These are phyloP conservation scores for Spiromastix sp. DNA, from an alignment of 2,329 filamentous ascomycete species.

Conservation along the genomic window DNA sequence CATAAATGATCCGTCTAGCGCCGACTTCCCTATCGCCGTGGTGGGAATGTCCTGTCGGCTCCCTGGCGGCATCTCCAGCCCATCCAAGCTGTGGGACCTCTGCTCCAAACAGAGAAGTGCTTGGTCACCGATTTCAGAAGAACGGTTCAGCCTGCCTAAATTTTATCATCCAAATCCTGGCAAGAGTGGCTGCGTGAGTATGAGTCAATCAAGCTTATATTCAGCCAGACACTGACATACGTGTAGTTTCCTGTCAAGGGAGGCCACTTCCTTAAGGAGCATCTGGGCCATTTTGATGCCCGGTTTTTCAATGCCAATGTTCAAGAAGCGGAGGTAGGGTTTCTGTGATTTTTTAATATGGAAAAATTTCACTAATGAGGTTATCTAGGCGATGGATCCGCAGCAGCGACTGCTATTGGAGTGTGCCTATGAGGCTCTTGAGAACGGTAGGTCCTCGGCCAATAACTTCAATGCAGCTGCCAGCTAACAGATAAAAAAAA, in stretches of 20 bases:
- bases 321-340: constrained; percentile 48
- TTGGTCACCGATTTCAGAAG: constrained; percentile 12
- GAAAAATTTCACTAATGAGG: constrained; percentile 8
- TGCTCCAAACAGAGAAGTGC: constrained; percentile 6
- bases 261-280: constrained; percentile 1
- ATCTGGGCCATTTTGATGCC: constrained; percentile 54
- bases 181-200: constrained; percentile 1
- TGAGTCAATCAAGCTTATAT: neutral
- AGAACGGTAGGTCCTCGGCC: constrained; percentile 2
- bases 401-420: constrained; percentile 43
- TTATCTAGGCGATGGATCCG: constrained; percentile 49
- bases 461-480: neutral
- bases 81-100: constrained; percentile 13
- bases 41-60: constrained; percentile 15
- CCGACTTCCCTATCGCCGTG: constrained; percentile 15
- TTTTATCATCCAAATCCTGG: constrained; percentile 1
- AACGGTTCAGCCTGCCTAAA: constrained; percentile 12
- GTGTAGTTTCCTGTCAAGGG: constrained; percentile 1
- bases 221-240: neutral
- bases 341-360: too few species aligned
- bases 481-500: neutral
- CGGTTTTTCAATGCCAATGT: constrained; percentile 73
- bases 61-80: constrained; percentile 10
- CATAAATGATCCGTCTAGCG: too few species aligned
- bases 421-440: constrained; percentile 58